Evolutionary conservation across 78 protist genomes (phyloP).

Genomic region (Emiliania huxleyi): DNA sequence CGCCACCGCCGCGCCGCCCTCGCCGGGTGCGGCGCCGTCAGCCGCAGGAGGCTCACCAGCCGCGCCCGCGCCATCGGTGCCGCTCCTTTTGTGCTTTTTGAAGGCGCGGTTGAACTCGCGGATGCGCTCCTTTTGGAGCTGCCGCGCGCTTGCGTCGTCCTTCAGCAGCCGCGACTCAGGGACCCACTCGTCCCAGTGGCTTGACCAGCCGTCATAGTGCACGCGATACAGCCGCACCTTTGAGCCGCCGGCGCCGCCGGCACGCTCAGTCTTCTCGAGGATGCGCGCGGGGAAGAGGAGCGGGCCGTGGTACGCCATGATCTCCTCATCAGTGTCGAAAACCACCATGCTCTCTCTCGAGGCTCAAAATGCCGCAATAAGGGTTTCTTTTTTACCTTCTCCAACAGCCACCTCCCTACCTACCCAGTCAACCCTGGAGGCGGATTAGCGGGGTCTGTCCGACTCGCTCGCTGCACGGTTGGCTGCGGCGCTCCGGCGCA

Average conservation of each 20-base stretch:
- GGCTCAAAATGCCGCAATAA: no score
- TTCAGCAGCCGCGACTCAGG: neutral
- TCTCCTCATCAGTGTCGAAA: neutral
- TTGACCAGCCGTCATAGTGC: neutral
- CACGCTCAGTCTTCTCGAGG: neutral
- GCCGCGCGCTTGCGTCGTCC: neutral
- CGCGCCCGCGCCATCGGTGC: no score
- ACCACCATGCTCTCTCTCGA: no score
- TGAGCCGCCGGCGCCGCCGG: neutral
- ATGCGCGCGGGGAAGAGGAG: neutral
- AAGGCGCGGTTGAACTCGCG: neutral
- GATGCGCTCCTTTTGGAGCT: neutral
- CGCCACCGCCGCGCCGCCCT: neutral
- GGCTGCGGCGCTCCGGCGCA: no score
- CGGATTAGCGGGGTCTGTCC: no score
- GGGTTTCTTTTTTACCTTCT: no score
- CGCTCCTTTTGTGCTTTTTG: neutral
- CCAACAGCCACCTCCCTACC: no score
- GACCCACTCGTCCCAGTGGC: neutral
- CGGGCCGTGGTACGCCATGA: neutral
- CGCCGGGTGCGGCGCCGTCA: no score
- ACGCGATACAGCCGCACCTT: neutral
- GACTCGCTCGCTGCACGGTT: no score
- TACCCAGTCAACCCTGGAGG: no score
- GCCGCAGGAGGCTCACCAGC: no score